These are phyloP conservation scores for Protomyces macrosporus DNA, from an alignment of 1,139 yeast species.

Conservation along the genomic window DNA sequence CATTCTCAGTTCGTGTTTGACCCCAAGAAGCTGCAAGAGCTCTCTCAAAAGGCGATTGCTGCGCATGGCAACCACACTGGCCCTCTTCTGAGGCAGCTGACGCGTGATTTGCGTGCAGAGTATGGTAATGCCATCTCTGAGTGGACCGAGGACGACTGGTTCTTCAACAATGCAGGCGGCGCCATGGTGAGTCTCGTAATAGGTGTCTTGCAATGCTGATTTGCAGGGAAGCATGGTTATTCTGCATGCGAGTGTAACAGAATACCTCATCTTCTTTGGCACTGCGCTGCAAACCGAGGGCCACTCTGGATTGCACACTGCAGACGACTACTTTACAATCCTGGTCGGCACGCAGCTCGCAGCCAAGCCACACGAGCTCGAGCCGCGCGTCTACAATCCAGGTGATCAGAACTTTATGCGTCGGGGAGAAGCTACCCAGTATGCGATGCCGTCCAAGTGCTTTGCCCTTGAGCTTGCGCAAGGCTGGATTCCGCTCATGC, in stretches of 20 bases:
- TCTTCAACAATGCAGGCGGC: conserved; percentile 95
- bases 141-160: conserved; percentile 76
- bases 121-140: conserved; percentile 70
- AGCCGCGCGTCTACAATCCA: conserved; percentile 32
- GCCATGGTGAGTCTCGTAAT: conserved; percentile 55
- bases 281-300: conserved; percentile 92
- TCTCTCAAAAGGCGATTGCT: conserved; percentile 44
- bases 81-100: conserved; percentile 52
- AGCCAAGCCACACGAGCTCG: conserved; percentile 52
- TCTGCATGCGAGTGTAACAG: conserved; percentile 90
- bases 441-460: conserved; percentile 63
- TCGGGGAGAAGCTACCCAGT: conserved; percentile 75
- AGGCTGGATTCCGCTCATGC: conserved; percentile 95
- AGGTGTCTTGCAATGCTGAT: not conserved
- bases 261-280: conserved; percentile 84
- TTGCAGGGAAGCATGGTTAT: conserved; percentile 76
- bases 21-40: conserved; percentile 43
- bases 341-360: conserved; percentile 74
- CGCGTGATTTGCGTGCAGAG: conserved; percentile 53
- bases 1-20: conserved; percentile 43
- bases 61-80: conserved; percentile 58
- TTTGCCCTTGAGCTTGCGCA: conserved; percentile 94
- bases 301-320: conserved; percentile 90
- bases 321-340: conserved; percentile 93
- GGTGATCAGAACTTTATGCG: conserved; percentile 64